Base-by-base conservation (phyloP, 176 grass and related monocot species). In the Oryza nivara region DNA sequence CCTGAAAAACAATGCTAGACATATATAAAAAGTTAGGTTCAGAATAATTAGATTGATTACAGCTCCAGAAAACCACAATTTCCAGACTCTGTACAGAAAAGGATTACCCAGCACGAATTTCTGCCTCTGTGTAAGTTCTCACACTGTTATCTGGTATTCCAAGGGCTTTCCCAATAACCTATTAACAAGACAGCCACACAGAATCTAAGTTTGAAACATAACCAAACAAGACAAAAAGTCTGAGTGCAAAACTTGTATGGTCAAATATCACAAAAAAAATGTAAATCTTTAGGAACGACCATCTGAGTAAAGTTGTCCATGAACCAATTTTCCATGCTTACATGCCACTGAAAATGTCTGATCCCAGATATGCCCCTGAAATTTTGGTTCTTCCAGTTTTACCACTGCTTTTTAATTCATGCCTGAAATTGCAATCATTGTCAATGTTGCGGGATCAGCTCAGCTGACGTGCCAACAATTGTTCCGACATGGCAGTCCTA, bases 31-130 rank as follows among this genome's bases (percentile, higher is more conserved):
- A 83, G 68, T 91, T 80, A 91, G 74, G 32, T 87, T 86, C 17
- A 68, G 71, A 74, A 78, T 9, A 65, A 72, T 64, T 77, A 82
- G 40, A 68, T 67, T 61, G 8, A 65, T 80, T 58, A 9, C 40
- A 66, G 73, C 73, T 74, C 9, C 65, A 44, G 11, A 15, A 74
- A 73, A 66, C n/a, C 34, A 66, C 73, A 72, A 9, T 13, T 13
- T 60, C 32, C 45, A 6, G 64, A 77, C 44, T 15, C 85, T 43
- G 30, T 15, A 61, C 40, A 72, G 65, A 67, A 80, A 75, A 77
- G 36, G 45, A 68, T 83, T 98, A 98, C 96, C 96, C 87, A 80
- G 96, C 79, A 83, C 96, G 96, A 84, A 98, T 98, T 94, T 98
- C 96, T 77, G 96, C 96, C 86, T 98, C 95, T 30, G 96, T 90